Evolutionary conservation across 1,139 yeast genomes (phyloP).

Genomic region (Suhomyces anneliseae): DNA sequence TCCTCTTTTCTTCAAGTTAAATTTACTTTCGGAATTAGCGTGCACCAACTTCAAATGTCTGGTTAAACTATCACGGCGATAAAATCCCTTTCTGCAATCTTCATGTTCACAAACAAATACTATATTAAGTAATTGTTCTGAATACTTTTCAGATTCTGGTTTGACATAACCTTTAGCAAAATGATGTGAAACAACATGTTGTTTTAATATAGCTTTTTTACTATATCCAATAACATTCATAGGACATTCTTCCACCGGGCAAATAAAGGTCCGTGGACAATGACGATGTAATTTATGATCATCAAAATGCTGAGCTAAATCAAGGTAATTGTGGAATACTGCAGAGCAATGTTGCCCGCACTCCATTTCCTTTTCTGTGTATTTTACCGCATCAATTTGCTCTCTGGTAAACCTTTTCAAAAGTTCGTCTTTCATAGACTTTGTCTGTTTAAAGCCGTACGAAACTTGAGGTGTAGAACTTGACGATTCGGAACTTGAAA

Average conservation of each 20-base stretch:
- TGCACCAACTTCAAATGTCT: conserved; percentile 58
- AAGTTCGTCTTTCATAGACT: conserved; percentile 7
- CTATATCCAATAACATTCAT: conserved; percentile 62
- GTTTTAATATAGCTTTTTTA: conserved; percentile 57
- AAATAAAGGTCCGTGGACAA: conserved; percentile 27
- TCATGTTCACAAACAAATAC: conserved; percentile 20
- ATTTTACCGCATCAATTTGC: conserved; percentile 8
- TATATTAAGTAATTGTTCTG: conserved; percentile 6
- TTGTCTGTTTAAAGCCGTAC: background rate
- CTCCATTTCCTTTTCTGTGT: conserved; percentile 12
- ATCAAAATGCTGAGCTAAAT: conserved; percentile 15
- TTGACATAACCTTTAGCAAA: conserved; percentile 20
- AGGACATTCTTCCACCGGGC: conserved; percentile 59
- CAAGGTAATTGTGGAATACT: conserved; percentile 11
- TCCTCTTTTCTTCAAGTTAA: conserved; percentile 7
- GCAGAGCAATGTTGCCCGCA: conserved; percentile 14
- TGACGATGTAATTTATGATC: conserved; percentile 11
- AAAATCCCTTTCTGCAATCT: conserved; percentile 54
- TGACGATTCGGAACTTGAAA: conserved; percentile 5
- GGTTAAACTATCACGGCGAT: conserved; percentile 56
- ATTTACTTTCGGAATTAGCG: conserved; percentile 23
- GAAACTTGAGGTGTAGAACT: conserved; percentile 5
- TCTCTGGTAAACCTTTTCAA: conserved; percentile 7
- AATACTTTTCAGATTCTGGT: conserved; percentile 14
- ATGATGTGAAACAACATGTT: conserved; percentile 64